A percentile compares a stretch with the other conserved stretches of the same genome.
phyloP scores from a whole-genome alignment of 306 rosid species.

The Pueraria montana region DNA sequence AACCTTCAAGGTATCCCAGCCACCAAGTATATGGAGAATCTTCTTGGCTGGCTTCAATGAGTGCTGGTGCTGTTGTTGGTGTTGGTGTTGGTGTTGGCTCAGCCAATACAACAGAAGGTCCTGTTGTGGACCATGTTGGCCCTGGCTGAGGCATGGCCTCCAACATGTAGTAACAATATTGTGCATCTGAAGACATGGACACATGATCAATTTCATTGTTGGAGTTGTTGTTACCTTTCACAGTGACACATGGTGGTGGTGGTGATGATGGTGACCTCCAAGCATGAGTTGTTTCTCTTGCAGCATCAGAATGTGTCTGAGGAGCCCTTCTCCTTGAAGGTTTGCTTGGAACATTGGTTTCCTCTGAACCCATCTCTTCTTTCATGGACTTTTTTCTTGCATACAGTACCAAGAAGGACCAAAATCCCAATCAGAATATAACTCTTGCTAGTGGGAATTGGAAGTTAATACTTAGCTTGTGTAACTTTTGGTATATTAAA shows the following conservation, averaged over 20 bases:
- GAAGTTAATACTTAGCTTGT: constrained; percentile 17
- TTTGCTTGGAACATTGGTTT: constrained; percentile 20
- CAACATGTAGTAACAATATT: constrained; percentile 58
- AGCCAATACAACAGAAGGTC: constrained; percentile 58
- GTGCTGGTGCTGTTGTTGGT: not conserved
- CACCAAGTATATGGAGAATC: constrained; percentile 62
- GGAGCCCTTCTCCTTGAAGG: constrained; percentile 41
- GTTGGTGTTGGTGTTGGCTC: constrained; percentile 22
- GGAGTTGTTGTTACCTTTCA: constrained; percentile 30
- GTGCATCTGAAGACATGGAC: constrained; percentile 43
- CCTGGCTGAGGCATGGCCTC: constrained; percentile 73
- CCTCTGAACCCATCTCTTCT: constrained; percentile 32
- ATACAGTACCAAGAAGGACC: not conserved
- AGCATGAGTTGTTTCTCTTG: constrained; percentile 54
- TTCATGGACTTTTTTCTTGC: constrained; percentile 30
- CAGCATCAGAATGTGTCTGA: constrained; percentile 36
- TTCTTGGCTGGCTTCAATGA: constrained; percentile 55
- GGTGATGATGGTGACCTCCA: constrained; percentile 40
- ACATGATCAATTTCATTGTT: constrained; percentile 40
- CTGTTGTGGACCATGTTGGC: constrained; percentile 72
- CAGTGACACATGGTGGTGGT: constrained; percentile 22
- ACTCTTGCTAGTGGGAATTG: constrained; percentile 21
- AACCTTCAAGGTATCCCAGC: constrained; percentile 58
- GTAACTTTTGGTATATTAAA: not conserved
- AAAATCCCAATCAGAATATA: constrained; percentile 9